phyloP scores from a whole-genome alignment of 78 protist species.

The Mastigamoeba balamuthi region DNA sequence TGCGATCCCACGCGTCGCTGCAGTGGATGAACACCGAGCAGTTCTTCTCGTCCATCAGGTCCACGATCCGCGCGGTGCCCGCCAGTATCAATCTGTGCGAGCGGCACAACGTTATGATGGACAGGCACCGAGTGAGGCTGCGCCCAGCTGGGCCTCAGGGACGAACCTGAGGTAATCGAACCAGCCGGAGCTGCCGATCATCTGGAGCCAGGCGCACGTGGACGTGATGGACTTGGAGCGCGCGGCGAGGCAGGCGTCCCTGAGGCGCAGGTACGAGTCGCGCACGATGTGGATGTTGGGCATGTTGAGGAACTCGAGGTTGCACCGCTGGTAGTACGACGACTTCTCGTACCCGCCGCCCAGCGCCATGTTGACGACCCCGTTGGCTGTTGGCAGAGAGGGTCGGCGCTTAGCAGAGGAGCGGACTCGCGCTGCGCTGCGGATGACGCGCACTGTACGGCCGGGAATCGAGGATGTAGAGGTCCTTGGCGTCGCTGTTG shows the following conservation, averaged over 20 bases:
- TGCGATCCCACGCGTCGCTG: slow-evolving; percentile 93
- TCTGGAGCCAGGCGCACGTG: background rate
- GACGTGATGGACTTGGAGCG: too few relatives aligned
- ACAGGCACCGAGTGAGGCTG: too few relatives aligned
- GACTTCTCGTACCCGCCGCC: slow-evolving; percentile 72
- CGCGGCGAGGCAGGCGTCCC: background rate
- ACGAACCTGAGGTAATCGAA: background rate
- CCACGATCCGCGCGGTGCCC: slow-evolving; percentile 21
- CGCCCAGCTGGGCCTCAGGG: background rate
- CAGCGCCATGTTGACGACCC: slow-evolving; percentile 42
- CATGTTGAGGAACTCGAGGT: slow-evolving; percentile 58
- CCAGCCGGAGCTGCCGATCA: background rate
- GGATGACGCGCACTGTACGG: background rate
- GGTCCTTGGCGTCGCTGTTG: background rate
- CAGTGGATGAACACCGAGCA: slow-evolving; percentile 79
- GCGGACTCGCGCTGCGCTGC: too few relatives aligned
- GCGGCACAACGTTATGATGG: too few relatives aligned
- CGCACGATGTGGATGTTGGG: slow-evolving; percentile 83
- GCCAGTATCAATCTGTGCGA: background rate
- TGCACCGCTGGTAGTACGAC: slow-evolving; percentile 6
- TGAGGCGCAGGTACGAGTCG: slow-evolving; percentile 1
- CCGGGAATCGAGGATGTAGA: background rate
- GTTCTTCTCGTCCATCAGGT: background rate
- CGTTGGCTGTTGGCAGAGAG: slow-evolving; percentile 66
- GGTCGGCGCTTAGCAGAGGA: too few relatives aligned